These are phyloP conservation scores for Fraxinus greggii DNA, from an alignment of 305 asterid species.

Conservation along the genomic window DNA sequence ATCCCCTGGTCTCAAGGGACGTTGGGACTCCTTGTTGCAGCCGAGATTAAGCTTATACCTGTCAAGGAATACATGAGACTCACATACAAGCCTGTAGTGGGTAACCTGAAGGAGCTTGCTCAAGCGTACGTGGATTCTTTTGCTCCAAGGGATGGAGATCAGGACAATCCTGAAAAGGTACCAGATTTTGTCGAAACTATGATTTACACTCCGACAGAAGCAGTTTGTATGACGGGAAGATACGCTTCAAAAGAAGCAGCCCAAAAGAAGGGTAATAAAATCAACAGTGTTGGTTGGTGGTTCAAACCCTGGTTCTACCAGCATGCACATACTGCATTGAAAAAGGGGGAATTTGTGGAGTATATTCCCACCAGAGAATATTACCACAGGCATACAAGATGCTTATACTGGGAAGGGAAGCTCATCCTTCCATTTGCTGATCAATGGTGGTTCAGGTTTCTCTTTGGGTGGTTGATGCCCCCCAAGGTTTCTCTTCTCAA, in stretches of 20 bases:
- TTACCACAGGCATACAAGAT: constrained; percentile 88
- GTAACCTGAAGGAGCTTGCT: constrained; percentile 68
- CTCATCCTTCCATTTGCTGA: constrained; percentile 94
- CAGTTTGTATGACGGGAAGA: constrained; percentile 74
- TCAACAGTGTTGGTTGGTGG: constrained; percentile 87
- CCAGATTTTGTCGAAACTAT: constrained; percentile 91
- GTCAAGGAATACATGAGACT: constrained; percentile 84
- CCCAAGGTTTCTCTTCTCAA: constrained; percentile 93
- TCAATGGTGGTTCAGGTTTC: constrained; percentile 90
- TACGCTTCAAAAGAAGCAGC: constrained; percentile 93
- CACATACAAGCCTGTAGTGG: constrained; percentile 76
- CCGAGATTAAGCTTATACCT: constrained; percentile 92
- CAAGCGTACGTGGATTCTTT: constrained; percentile 82
- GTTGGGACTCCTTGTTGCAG: constrained; percentile 89
- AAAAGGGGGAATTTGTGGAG: constrained; percentile 87
- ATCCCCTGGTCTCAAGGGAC: constrained; percentile 99
- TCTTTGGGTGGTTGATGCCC: constrained; percentile 91
- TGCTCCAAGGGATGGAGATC: constrained; percentile 81
- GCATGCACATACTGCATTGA: constrained; percentile 86
- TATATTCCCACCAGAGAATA: constrained; percentile 89
- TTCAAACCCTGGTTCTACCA: constrained; percentile 95
- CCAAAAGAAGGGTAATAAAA: constrained; percentile 73
- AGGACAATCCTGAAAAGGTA: constrained; percentile 81
- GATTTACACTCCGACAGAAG: constrained; percentile 72
- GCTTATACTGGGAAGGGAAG: constrained; percentile 95